A percentile compares a stretch with the other conserved stretches of the same genome.
phyloP scores from a whole-genome alignment of 2,329 filamentous ascomycete genomes.

The Pleoardoris graminearum region DNA sequence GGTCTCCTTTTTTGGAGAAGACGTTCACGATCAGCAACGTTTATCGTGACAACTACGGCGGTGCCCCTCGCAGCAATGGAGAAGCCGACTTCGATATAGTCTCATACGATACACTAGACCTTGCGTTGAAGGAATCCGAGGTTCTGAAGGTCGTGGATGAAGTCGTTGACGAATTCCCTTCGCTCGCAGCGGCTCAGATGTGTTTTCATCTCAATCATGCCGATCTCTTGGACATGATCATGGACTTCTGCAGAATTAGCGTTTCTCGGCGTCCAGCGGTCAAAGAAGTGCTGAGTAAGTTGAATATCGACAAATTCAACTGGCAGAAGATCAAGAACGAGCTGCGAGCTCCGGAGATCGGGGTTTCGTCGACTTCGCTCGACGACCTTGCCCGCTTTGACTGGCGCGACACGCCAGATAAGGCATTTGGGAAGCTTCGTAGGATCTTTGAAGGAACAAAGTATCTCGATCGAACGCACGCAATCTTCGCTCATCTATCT shows the following conservation, averaged over 20 bases:
- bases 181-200: conserved; percentile 71
- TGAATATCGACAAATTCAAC: conserved; percentile 78
- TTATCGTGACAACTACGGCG: conserved; percentile 78
- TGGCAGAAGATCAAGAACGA: conserved; percentile 85
- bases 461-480: conserved; percentile 55
- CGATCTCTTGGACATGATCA: conserved; percentile 81
- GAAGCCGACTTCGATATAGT: conserved; percentile 97
- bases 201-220: conserved; percentile 92
- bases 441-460: conserved; percentile 59
- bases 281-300: conserved; percentile 81
- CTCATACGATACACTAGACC: conserved; percentile 77
- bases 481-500: conserved; percentile 74
- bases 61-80: conserved; percentile 78
- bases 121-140: conserved; percentile 89
- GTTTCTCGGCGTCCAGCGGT: conserved; percentile 67
- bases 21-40: conserved; percentile 88
- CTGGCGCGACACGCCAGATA: conserved; percentile 77
- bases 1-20: conserved; percentile 67
- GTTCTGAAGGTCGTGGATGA: conserved; percentile 94
- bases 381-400: conserved; percentile 91
- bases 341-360: conserved; percentile 77
- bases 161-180: conserved; percentile 78
- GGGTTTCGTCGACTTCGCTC: conserved; percentile 83
- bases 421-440: conserved; percentile 67
- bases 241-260: conserved; percentile 84